Evolutionary conservation across 2,329 filamentous ascomycete species (phyloP).

Genomic region (Apiospora kogelbergensis): DNA sequence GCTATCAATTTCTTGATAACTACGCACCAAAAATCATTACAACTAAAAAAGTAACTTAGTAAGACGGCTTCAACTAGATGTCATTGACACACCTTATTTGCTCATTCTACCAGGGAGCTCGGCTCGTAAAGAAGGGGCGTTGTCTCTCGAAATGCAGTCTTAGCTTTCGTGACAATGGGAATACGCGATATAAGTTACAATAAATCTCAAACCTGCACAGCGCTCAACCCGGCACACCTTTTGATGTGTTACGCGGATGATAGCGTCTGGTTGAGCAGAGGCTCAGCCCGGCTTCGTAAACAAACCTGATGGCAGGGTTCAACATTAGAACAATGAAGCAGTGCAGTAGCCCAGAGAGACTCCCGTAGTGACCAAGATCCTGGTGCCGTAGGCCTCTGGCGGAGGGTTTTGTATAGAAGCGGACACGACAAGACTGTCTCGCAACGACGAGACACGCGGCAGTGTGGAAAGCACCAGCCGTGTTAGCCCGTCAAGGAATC

Average conservation of each 20-base stretch:
- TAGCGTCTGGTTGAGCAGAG: neutral
- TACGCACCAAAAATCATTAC: no score
- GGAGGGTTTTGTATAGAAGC: slow-evolving; percentile 12
- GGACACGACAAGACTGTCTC: slow-evolving; percentile 11
- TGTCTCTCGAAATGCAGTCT: no score
- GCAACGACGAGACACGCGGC: slow-evolving; percentile 11
- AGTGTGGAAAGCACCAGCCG: neutral
- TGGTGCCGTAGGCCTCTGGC: no score
- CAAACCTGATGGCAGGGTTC: neutral
- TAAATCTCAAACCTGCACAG: neutral
- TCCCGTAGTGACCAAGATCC: slow-evolving; percentile 9
- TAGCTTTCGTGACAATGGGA: no score
- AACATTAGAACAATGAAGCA: neutral
- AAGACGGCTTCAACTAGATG: neutral
- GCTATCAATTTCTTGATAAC: no score
- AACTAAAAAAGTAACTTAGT: neutral
- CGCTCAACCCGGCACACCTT: neutral
- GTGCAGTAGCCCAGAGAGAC: neutral
- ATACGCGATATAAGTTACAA: neutral
- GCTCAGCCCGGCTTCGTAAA: neutral
- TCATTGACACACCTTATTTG: slow-evolving; percentile 4
- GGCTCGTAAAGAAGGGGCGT: slow-evolving; percentile 5
- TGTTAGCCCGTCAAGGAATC: neutral
- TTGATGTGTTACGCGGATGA: neutral
- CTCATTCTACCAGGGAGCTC: slow-evolving; percentile 4